phyloP scores from a whole-genome alignment of 2,329 filamentous ascomycete genomes.

The Clonostachys byssicola region DNA sequence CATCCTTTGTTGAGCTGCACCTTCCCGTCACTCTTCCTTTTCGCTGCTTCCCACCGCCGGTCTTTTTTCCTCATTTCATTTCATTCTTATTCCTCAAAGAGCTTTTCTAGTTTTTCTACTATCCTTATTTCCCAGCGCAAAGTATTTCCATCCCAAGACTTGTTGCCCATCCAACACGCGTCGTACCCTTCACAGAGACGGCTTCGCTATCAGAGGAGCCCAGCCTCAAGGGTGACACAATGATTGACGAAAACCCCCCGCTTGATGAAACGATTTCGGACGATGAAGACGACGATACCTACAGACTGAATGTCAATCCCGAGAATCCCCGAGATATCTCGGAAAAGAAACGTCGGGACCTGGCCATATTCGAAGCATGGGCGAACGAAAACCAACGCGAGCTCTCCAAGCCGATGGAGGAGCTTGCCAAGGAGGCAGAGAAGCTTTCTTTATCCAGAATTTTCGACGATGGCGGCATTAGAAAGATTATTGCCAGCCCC shows the following conservation, averaged over 20 bases:
- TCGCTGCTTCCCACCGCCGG: too few relatives aligned
- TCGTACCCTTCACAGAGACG: neutral
- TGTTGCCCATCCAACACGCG: too few relatives aligned
- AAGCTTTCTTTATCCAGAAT: conserved; percentile 24
- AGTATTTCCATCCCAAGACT: too few relatives aligned
- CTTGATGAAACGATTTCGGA: conserved; percentile 3
- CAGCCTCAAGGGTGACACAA: too few relatives aligned
- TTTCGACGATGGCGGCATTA: conserved; percentile 27
- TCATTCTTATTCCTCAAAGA: too few relatives aligned
- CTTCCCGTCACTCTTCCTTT: too few relatives aligned
- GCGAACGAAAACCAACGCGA: conserved; percentile 26
- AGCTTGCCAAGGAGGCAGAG: conserved; percentile 13
- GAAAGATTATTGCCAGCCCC: conserved; percentile 67
- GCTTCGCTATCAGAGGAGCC: neutral
- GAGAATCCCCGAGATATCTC: conserved; percentile 27
- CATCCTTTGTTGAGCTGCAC: too few relatives aligned
- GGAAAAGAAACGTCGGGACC: conserved; percentile 43
- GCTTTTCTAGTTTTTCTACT: too few relatives aligned
- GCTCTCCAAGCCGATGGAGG: conserved; percentile 16
- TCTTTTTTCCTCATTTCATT: too few relatives aligned
- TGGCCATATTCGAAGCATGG: conserved; percentile 42
- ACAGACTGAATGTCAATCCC: conserved; percentile 19
- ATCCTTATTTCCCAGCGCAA: too few relatives aligned
- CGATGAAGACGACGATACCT: conserved; percentile 15
- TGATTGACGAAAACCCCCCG: too few relatives aligned